phyloP scores from a whole-genome alignment of 139 green algal species.

The Limnomonas spitsbergensis region DNA sequence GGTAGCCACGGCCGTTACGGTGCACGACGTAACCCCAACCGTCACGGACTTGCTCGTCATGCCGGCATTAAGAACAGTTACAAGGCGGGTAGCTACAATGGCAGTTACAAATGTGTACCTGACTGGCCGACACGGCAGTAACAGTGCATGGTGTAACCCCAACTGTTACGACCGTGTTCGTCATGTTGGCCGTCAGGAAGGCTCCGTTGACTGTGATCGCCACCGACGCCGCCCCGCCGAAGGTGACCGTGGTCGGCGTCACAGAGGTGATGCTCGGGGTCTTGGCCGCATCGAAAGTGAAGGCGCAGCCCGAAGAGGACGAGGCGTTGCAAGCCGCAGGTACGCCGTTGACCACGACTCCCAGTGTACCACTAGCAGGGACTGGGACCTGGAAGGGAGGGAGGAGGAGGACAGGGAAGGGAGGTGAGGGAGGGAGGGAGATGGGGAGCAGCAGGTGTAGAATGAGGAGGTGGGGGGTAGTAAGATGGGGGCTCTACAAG shows the following conservation, averaged over 20 bases:
- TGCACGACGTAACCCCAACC: no score
- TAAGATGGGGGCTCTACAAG: no score
- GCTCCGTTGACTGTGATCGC: background rate
- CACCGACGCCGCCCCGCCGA: background rate
- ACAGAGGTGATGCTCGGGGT: slow-evolving; percentile 5
- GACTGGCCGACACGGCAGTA: background rate
- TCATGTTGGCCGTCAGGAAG: background rate
- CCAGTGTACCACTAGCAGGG: background rate
- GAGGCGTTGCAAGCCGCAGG: background rate
- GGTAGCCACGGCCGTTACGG: no score
- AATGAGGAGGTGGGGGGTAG: no score
- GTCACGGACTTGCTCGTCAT: no score
- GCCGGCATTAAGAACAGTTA: no score
- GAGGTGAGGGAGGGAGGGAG: background rate
- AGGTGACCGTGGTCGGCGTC: background rate
- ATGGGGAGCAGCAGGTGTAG: no score
- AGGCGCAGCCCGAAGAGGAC: background rate
- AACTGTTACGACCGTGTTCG: background rate
- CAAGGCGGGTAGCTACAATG: no score
- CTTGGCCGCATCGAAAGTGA: background rate
- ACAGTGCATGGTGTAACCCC: background rate
- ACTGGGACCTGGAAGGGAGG: background rate
- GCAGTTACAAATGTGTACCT: background rate
- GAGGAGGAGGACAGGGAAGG: background rate
- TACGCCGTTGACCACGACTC: background rate